A percentile compares a stretch with the other conserved stretches of the same genome.
phyloP scores from a whole-genome alignment of 441 rosid species.

The Populus hybrid region DNA sequence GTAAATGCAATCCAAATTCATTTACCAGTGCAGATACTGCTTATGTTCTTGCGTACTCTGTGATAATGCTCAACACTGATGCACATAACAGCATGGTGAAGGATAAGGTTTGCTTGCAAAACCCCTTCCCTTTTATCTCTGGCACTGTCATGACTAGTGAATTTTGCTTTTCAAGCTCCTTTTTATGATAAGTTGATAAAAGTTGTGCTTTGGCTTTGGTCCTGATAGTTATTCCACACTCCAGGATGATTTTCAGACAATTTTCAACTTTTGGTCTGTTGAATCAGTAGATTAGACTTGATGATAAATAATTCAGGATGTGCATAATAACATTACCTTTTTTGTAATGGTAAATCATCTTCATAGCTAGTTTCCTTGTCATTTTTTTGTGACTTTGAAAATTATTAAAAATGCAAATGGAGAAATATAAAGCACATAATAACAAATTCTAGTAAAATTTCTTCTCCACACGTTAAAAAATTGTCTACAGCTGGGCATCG shows the following conservation, averaged over 20 bases:
- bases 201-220: constrained; percentile 1
- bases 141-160: background rate
- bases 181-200: background rate
- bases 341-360: background rate
- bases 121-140: constrained; percentile 20
- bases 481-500: background rate
- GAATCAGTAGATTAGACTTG: background rate
- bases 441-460: background rate
- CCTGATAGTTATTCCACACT: background rate
- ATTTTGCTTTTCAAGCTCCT: background rate
- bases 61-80: constrained; percentile 97
- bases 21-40: constrained; percentile 98
- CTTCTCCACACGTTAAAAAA: background rate
- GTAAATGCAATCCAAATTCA: constrained; percentile 92
- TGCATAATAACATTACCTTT: background rate
- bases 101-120: constrained; percentile 71
- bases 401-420: background rate
- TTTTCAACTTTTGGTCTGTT: background rate
- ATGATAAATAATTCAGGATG: background rate
- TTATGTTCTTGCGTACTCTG: constrained; percentile 98
- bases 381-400: background rate
- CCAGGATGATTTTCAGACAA: background rate
- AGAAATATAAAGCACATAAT: background rate
- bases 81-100: constrained; percentile 98
- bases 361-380: background rate